Evolutionary conservation across 1,284 basidiomycete species (phyloP).

Genomic region (Sphagnurus paluster): DNA sequence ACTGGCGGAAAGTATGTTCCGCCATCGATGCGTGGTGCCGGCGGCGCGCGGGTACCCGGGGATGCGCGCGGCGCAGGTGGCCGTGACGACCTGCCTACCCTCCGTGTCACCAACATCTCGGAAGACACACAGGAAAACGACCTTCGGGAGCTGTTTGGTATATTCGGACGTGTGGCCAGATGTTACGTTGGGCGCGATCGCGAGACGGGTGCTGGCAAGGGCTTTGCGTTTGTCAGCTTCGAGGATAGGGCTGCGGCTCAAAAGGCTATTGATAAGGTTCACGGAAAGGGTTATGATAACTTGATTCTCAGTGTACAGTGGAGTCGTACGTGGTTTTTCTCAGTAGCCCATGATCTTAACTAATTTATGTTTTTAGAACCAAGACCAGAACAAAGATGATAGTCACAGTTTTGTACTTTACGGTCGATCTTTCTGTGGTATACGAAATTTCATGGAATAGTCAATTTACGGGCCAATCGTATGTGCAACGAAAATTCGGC

Average conservation of each 20-base stretch:
- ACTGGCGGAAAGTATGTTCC: slow-evolving; percentile 86
- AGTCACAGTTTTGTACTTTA: too few relatives aligned
- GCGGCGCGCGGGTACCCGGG: slow-evolving; percentile 64
- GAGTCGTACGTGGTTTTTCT: slow-evolving; percentile 63
- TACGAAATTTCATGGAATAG: too few relatives aligned
- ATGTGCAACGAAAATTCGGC: too few relatives aligned
- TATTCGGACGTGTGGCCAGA: slow-evolving; percentile 81
- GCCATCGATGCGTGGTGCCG: slow-evolving; percentile 81
- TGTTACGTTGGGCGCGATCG: slow-evolving; percentile 96
- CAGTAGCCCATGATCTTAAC: background rate
- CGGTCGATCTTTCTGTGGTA: too few relatives aligned
- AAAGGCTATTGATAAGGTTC: slow-evolving; percentile 88
- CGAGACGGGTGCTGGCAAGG: slow-evolving; percentile 94
- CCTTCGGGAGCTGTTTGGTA: slow-evolving; percentile 87
- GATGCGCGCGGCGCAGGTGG: slow-evolving; percentile 69
- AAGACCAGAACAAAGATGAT: slow-evolving; percentile 32
- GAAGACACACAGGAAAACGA: slow-evolving; percentile 96
- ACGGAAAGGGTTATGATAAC: slow-evolving; percentile 92
- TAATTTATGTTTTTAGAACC: slow-evolving; percentile 28
- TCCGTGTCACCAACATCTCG: slow-evolving; percentile 96
- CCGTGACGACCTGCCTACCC: slow-evolving; percentile 93
- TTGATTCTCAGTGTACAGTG: slow-evolving; percentile 86
- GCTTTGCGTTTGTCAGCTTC: slow-evolving; percentile 96
- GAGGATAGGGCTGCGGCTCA: slow-evolving; percentile 83
- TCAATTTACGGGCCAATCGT: too few relatives aligned